Conservation (phyloP, 208 protist species). For the Trypanosoma platydactyli region DNA sequence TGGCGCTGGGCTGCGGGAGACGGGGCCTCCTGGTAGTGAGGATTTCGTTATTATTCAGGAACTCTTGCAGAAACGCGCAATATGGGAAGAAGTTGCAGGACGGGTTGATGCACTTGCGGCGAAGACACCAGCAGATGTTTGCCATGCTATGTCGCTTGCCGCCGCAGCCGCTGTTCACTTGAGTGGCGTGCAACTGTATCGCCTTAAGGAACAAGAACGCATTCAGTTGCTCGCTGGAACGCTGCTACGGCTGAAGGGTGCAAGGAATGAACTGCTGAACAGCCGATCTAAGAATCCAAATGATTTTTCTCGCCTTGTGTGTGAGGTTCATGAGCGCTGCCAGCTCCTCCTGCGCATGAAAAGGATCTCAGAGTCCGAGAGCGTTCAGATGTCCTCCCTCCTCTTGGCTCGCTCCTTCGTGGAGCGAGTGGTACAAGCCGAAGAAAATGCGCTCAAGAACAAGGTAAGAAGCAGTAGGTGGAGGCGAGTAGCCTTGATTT, state of each 20-base stretch:
- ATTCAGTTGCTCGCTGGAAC: conserved; percentile 15
- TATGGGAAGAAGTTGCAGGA: conserved; percentile 17
- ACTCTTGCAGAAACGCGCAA: conserved; percentile 1
- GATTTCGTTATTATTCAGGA: not conserved
- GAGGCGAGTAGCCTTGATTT: conserved; percentile 15
- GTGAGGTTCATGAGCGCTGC: conserved; percentile 23
- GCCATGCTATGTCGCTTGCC: conserved; percentile 17
- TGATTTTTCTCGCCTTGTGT: conserved; percentile 16
- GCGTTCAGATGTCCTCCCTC: conserved; percentile 9
- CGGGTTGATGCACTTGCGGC: conserved; percentile 17
- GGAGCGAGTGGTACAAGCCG: not conserved
- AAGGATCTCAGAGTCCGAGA: conserved; percentile 11
- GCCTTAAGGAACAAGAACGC: conserved; percentile 11
- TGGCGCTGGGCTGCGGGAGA: conserved; percentile 11
- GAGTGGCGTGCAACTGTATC: conserved; percentile 15
- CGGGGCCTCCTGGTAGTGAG: not conserved
- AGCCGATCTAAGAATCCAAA: conserved; percentile 19
- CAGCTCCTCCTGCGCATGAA: conserved; percentile 22
- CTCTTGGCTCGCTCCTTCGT: conserved; percentile 22
- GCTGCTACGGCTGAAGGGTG: conserved; percentile 18
- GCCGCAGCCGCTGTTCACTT: conserved; percentile 25
- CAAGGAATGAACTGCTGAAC: conserved; percentile 32
- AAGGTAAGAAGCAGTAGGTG: conserved; percentile 8
- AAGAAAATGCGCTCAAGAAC: not conserved
- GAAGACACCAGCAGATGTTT: conserved; percentile 22